A percentile compares a stretch with the other conserved stretches of the same genome.
Evolutionary conservation across 768 basidiomycete species (phyloP).

Genomic region (Lentinula boryana): DNA sequence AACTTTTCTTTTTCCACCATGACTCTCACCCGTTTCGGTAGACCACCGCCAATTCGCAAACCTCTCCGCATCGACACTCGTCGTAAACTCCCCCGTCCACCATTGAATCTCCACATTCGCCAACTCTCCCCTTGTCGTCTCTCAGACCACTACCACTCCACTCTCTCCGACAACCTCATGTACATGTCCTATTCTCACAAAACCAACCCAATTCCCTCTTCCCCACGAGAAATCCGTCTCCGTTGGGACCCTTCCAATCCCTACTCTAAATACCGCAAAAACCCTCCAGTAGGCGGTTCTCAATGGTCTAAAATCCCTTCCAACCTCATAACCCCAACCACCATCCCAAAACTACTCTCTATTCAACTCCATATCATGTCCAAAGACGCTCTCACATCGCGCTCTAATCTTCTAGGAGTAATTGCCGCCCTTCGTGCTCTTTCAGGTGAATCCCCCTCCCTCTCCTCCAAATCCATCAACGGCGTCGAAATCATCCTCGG

Average conservation of each 20-base stretch:
- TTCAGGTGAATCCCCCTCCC: constrained; percentile 81
- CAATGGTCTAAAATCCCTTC: constrained; percentile 62
- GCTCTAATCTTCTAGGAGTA: constrained; percentile 70
- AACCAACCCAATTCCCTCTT: constrained; percentile 16
- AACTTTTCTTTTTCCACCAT: background rate
- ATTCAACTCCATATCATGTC: constrained; percentile 85
- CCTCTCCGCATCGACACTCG: constrained; percentile 39
- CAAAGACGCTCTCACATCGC: constrained; percentile 71
- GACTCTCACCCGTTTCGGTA: constrained; percentile 37
- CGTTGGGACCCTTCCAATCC: constrained; percentile 75
- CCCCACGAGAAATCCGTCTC: constrained; percentile 50
- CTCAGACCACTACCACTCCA: constrained; percentile 75
- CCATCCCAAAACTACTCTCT: constrained; percentile 71
- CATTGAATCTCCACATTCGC: constrained; percentile 57
- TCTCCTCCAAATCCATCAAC: constrained; percentile 42
- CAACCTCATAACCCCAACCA: constrained; percentile 59
- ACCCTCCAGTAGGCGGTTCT: constrained; percentile 69
- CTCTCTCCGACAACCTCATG: constrained; percentile 83
- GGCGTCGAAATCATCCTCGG: constrained; percentile 79
- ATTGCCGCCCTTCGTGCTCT: constrained; percentile 86
- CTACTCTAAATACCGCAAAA: constrained; percentile 73
- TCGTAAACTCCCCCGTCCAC: constrained; percentile 67
- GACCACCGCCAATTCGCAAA: constrained; percentile 38
- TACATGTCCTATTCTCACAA: constrained; percentile 90
- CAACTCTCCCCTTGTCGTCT: constrained; percentile 71